Evolutionary conservation across 1,284 basidiomycete genomes (phyloP).

Genomic region (Mrakiaceae sp.): DNA sequence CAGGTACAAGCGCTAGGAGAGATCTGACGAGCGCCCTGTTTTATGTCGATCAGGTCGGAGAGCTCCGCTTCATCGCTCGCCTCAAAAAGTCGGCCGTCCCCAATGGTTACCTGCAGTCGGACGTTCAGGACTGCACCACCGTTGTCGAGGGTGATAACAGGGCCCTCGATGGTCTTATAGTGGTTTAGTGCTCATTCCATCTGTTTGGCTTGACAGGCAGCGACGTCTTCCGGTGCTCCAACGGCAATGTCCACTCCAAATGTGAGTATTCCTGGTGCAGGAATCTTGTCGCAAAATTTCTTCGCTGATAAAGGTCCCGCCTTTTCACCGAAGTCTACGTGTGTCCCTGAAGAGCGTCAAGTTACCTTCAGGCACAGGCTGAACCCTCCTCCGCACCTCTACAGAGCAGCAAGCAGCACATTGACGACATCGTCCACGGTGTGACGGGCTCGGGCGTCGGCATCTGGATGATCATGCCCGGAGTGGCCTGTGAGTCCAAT

Average conservation of each 20-base stretch:
- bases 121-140: constrained; percentile 36
- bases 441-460: constrained; percentile 36
- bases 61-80: constrained; percentile 43
- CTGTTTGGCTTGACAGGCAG: too few species aligned
- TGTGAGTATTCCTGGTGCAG: background rate
- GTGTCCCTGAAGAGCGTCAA: background rate
- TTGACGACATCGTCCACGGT: constrained; percentile 37
- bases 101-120: constrained; percentile 34
- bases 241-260: constrained; percentile 30
- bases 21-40: too few species aligned
- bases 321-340: background rate
- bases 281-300: background rate
- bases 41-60: constrained; percentile 31
- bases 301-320: background rate
- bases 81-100: constrained; percentile 38
- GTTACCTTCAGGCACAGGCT: constrained; percentile 4
- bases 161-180: too few species aligned
- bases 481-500: constrained; percentile 34
- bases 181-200: too few species aligned
- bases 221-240: constrained; percentile 38
- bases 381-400: constrained; percentile 8
- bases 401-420: constrained; percentile 35
- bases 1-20: too few species aligned
- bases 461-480: constrained; percentile 33
- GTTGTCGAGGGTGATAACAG: constrained; percentile 36